phyloP scores from a whole-genome alignment of 129 eudicot species.

The Tanacetum coccineum region DNA sequence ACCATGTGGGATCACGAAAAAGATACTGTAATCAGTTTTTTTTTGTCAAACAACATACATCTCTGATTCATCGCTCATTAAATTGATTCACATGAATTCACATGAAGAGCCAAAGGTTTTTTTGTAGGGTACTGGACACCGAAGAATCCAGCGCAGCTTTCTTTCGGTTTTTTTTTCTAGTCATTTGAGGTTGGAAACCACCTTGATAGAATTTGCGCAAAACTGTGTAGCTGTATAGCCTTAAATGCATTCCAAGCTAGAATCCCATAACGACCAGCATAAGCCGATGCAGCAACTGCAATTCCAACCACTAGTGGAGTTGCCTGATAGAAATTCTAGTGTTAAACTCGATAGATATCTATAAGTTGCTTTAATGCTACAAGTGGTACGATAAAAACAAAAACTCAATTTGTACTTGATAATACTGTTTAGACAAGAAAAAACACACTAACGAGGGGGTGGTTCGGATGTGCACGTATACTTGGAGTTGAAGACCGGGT shows the following conservation, averaged over 20 bases:
- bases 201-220: conserved; percentile 80
- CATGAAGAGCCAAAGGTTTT: background rate
- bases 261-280: conserved; percentile 64
- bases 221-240: conserved; percentile 66
- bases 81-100: background rate
- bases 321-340: conserved; percentile 34
- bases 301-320: conserved; percentile 62
- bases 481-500: too few species aligned
- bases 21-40: background rate
- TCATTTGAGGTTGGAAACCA: conserved; percentile 83
- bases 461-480: too few species aligned
- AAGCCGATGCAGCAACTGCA: conserved; percentile 69
- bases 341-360: conserved; percentile 10
- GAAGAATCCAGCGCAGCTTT: conserved; percentile 91
- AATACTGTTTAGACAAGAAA: too few species aligned
- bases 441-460: too few species aligned
- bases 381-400: too few species aligned
- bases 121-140: conserved; percentile 59
- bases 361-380: too few species aligned
- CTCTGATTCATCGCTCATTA: background rate
- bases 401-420: too few species aligned
- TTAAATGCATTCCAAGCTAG: conserved; percentile 85
- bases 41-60: background rate
- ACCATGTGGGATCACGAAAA: too few species aligned
- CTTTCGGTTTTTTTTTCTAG: conserved; percentile 83